These are phyloP conservation scores for Fulvia fulva DNA, from an alignment of 2,329 filamentous ascomycete genomes.

Conservation along the genomic window DNA sequence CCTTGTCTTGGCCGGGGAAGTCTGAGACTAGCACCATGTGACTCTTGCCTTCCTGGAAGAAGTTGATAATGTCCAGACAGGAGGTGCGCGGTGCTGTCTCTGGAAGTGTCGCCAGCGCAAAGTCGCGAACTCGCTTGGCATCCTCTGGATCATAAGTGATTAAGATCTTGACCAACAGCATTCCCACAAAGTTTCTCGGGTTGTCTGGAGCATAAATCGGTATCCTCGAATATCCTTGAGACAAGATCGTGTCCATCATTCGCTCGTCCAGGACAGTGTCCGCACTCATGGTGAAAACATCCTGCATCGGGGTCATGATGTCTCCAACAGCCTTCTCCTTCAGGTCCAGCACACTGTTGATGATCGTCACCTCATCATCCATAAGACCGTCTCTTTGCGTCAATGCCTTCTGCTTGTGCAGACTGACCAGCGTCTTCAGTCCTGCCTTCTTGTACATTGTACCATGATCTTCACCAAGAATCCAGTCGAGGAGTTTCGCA, in stretches of 20 bases:
- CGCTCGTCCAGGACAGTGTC: slow-evolving; percentile 88
- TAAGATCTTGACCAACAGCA: slow-evolving; percentile 96
- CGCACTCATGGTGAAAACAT: slow-evolving; percentile 95
- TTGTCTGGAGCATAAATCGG: slow-evolving; percentile 88
- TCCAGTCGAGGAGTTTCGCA: slow-evolving; percentile 88
- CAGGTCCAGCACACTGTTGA: slow-evolving; percentile 90
- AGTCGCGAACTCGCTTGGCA: slow-evolving; percentile 77
- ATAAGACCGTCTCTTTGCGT: slow-evolving; percentile 78
- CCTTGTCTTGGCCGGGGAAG: slow-evolving; percentile 81
- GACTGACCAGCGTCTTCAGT: slow-evolving; percentile 88
- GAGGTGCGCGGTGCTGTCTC: slow-evolving; percentile 94
- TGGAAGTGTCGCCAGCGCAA: slow-evolving; percentile 86
- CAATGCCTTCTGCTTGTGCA: slow-evolving; percentile 61
- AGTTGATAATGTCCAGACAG: slow-evolving; percentile 97
- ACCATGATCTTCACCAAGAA: slow-evolving; percentile 91
- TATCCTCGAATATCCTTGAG: slow-evolving; percentile 91
- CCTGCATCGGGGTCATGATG: slow-evolving; percentile 98
- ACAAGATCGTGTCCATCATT: slow-evolving; percentile 91
- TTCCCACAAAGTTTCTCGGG: slow-evolving; percentile 84
- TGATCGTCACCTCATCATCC: slow-evolving; percentile 97
- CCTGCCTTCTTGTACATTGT: slow-evolving; percentile 98
- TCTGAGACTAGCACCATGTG: slow-evolving; percentile 98
- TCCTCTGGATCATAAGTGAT: slow-evolving; percentile 99
- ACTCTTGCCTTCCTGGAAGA: slow-evolving; percentile 98
- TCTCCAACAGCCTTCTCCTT: slow-evolving; percentile 93